Conservation (phyloP, 2,329 filamentous ascomycete species). For the Elsinoe australis region DNA sequence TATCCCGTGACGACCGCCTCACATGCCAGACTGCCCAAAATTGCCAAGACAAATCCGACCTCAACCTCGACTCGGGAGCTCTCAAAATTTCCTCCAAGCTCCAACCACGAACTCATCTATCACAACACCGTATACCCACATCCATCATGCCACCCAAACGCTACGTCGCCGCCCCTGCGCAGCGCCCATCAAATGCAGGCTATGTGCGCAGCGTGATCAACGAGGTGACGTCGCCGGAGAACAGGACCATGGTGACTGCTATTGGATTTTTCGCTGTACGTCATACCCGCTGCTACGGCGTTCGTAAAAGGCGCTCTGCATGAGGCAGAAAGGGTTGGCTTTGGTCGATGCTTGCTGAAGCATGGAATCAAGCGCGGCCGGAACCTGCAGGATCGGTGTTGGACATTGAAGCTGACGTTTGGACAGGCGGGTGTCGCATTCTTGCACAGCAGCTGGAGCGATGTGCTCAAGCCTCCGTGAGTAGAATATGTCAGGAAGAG, state of each 20-base stretch:
- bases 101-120: not conserved
- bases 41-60: too few species aligned
- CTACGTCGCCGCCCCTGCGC: constrained; percentile 9
- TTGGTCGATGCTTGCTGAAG: too few species aligned
- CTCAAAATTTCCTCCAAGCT: constrained; percentile 8
- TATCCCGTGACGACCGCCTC: too few species aligned
- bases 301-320: too few species aligned
- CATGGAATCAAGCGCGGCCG: too few species aligned
- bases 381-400: too few species aligned
- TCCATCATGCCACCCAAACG: constrained; percentile 19
- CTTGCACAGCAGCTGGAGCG: constrained; percentile 46
- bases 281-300: constrained; percentile 15
- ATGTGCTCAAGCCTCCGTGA: constrained; percentile 45
- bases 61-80: too few species aligned
- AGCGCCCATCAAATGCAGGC: constrained; percentile 20
- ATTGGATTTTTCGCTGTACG: constrained; percentile 46
- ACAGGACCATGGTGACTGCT: constrained; percentile 42
- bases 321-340: too few species aligned
- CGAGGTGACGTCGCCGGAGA: constrained; percentile 41
- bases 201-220: constrained; percentile 36
- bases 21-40: too few species aligned
- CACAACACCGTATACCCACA: not conserved
- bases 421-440: constrained; percentile 45
- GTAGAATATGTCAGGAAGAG: constrained; percentile 19
- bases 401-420: constrained; percentile 14